Evolutionary conservation across 352 stramenopile genomes (phyloP).

Genomic region (Phytophthora foliorum): DNA sequence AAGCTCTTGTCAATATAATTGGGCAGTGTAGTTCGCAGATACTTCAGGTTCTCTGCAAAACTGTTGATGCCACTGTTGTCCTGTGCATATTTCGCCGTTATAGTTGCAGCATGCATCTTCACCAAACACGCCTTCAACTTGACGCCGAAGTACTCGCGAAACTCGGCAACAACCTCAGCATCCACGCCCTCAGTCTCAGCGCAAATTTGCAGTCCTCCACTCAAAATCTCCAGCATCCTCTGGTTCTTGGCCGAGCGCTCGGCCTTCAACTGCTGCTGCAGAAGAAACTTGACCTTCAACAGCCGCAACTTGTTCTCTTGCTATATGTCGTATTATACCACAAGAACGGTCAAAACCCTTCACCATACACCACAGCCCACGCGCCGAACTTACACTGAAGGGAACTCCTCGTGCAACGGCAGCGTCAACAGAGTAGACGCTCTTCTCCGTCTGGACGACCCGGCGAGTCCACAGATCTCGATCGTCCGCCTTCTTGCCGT

Average conservation of each 20-base stretch:
- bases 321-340: slow-evolving; percentile 21
- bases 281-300: slow-evolving; percentile 66
- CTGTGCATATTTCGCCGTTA: slow-evolving; percentile 37
- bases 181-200: slow-evolving; percentile 24
- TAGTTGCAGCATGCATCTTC: slow-evolving; percentile 59
- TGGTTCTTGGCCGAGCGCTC: slow-evolving; percentile 48
- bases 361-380: background rate
- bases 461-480: slow-evolving; percentile 63
- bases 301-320: slow-evolving; percentile 55
- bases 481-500: slow-evolving; percentile 50
- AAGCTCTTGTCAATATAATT: slow-evolving; percentile 58
- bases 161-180: slow-evolving; percentile 9
- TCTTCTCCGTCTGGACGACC: slow-evolving; percentile 57
- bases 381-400: slow-evolving; percentile 23
- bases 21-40: slow-evolving; percentile 56
- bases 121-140: slow-evolving; percentile 64
- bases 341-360: slow-evolving; percentile 3
- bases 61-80: slow-evolving; percentile 15
- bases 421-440: slow-evolving; percentile 40
- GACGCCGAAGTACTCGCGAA: slow-evolving; percentile 61
- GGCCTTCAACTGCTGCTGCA: slow-evolving; percentile 56
- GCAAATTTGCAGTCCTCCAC: slow-evolving; percentile 50
- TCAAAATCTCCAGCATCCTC: slow-evolving; percentile 56
- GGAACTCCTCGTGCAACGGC: slow-evolving; percentile 23
- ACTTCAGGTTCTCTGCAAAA: slow-evolving; percentile 63